Evolutionary conservation across 2,329 filamentous ascomycete species (phyloP), one percentile per base, ranked within the genome.

Genomic region (Akanthomyces lecanii): DNA sequence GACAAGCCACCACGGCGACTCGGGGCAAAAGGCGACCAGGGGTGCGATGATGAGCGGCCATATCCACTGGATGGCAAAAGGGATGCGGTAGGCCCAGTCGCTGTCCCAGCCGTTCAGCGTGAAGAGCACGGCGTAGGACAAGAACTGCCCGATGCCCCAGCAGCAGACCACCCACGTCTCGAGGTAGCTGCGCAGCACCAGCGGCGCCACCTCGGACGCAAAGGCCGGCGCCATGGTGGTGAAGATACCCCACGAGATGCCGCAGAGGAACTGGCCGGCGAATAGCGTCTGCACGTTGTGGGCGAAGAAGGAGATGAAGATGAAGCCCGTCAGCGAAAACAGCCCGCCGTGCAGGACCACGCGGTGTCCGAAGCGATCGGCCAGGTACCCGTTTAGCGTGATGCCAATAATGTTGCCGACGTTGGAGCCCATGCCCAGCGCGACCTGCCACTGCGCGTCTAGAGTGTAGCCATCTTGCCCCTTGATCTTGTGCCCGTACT

Each of bases 361-460:
- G 81, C 21, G 82, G 67, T 23, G 68, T 0, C 70, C 70, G 42
- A 67, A 69, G 14, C 62, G 57, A 12, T 70, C 65, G 72, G 81
- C 77, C 0, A 78, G 79, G 55, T 80, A 80, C 1, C 76, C 78
- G 10, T 78, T 79, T 21, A 77, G 72, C 16, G 86, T 73, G 12
- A 83, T 83, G 33, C 83, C 83, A 28, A 85, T 70, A 8, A 85
- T 80, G 68, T 85, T 83, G 1, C 84, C 84, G 28, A 85, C 75
- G 0, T 83, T 82, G 66, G 81, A 84, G 12, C 82, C 83, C 75
- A 85, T 80, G 1, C 75, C 77, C 1, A 82, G 71, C 11, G 75
- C 78, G 0, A 76, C 79, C 65, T 82, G 79, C 79, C 79, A 82
- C 0, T 76, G 68, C 0, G 79, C 79, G 45, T 68, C 61, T 54